phyloP scores from a whole-genome alignment of 192 early-diverging fungal species.

The Diversispora eburnea region DNA sequence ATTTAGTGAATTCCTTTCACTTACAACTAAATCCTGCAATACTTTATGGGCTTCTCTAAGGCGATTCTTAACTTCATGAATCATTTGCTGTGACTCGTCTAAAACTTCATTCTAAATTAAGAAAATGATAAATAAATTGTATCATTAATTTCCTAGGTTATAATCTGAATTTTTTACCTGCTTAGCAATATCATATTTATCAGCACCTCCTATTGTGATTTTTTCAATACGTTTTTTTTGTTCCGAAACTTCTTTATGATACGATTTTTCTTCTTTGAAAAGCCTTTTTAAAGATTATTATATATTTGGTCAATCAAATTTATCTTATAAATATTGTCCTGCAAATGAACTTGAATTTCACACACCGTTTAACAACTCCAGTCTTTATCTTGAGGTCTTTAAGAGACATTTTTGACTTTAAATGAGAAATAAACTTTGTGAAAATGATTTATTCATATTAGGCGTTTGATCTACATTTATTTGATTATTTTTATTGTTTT shows the following conservation, averaged over 20 bases:
- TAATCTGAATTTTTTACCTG: constrained; percentile 41
- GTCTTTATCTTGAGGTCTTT: constrained; percentile 16
- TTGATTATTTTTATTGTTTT: no score
- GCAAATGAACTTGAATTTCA: neutral
- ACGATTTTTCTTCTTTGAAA: constrained; percentile 48
- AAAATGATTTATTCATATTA: no score
- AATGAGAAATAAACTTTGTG: no score
- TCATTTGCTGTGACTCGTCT: constrained; percentile 56
- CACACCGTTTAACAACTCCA: constrained; percentile 4
- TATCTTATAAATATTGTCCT: neutral
- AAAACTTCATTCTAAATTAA: constrained; percentile 53
- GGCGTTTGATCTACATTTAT: no score
- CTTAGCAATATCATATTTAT: constrained; percentile 56
- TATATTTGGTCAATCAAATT: neutral
- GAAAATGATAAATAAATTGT: neutral
- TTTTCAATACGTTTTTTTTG: constrained; percentile 56
- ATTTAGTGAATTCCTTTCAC: neutral
- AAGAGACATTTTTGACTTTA: constrained; percentile 2
- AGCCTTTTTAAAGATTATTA: constrained; percentile 34
- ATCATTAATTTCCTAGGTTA: neutral
- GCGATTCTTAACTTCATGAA: constrained; percentile 57
- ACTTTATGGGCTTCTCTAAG: constrained; percentile 45
- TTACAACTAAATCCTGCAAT: constrained; percentile 46
- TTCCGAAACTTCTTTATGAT: constrained; percentile 43
- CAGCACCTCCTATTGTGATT: constrained; percentile 46